These are phyloP conservation scores for Catunica adiposa DNA, from an alignment of 2,329 filamentous ascomycete species.

Conservation along the genomic window DNA sequence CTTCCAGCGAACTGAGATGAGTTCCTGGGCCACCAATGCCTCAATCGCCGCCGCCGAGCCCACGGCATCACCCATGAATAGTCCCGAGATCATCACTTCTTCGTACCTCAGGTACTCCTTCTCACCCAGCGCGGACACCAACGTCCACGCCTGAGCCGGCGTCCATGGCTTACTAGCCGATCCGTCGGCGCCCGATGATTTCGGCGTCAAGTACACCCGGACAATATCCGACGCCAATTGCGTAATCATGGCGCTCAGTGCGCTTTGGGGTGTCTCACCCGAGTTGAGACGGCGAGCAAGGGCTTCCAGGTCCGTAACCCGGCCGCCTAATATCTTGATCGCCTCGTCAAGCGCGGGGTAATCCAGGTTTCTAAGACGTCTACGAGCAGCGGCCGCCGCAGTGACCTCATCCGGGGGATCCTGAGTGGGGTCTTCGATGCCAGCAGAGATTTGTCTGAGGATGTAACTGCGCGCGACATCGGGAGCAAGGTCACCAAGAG, in stretches of 20 bases:
- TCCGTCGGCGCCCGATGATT: slow-evolving; percentile 20
- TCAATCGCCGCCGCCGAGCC: slow-evolving; percentile 44
- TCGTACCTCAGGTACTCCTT: slow-evolving; percentile 62
- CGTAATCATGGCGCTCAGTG: slow-evolving; percentile 74
- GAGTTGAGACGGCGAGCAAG: slow-evolving; percentile 77
- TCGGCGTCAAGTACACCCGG: slow-evolving; percentile 62
- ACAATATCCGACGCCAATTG: slow-evolving; percentile 80
- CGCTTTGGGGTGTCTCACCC: slow-evolving; percentile 65
- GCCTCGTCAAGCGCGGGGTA: slow-evolving; percentile 61
- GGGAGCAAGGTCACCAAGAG: slow-evolving; percentile 71
- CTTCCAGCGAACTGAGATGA: slow-evolving; percentile 57
- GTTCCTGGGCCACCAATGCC: slow-evolving; percentile 66
- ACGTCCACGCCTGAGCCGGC: slow-evolving; percentile 72
- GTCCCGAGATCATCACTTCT: slow-evolving; percentile 59
- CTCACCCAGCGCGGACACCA: slow-evolving; percentile 64
- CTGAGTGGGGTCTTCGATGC: slow-evolving; percentile 19
- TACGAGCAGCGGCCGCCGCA: slow-evolving; percentile 20
- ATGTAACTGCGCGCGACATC: slow-evolving; percentile 82
- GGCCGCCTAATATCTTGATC: slow-evolving; percentile 69
- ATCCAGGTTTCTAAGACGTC: slow-evolving; percentile 24
- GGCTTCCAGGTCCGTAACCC: slow-evolving; percentile 89
- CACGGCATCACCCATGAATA: slow-evolving; percentile 43
- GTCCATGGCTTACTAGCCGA: slow-evolving; percentile 43
- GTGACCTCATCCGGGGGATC: slow-evolving; percentile 23
- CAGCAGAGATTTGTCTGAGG: slow-evolving; percentile 48